phyloP scores from a whole-genome alignment of 441 rosid genomes.

The Populus hybrid region DNA sequence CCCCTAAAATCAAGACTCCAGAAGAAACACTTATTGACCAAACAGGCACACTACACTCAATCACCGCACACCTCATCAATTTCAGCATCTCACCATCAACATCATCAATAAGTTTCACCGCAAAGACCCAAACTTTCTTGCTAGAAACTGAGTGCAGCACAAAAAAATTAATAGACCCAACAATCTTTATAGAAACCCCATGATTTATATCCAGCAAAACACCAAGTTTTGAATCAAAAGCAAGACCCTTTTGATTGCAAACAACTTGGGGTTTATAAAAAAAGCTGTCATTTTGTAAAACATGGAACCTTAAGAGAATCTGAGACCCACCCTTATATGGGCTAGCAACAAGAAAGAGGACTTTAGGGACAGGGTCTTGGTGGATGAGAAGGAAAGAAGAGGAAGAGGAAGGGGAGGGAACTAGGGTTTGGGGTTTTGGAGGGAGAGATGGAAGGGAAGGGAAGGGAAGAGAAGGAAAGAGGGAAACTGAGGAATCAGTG shows the following conservation, averaged over 20 bases:
- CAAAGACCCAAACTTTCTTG: constrained; percentile 55
- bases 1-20: constrained; percentile 62
- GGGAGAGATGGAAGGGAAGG: constrained; percentile 35
- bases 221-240: constrained; percentile 49
- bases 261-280: constrained; percentile 47
- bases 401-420: constrained; percentile 62
- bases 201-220: constrained; percentile 50
- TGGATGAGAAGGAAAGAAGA: constrained; percentile 44
- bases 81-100: constrained; percentile 39
- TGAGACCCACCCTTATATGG: constrained; percentile 57
- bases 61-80: constrained; percentile 64
- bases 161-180: constrained; percentile 64
- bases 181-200: constrained; percentile 50
- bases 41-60: constrained; percentile 58
- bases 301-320: constrained; percentile 53
- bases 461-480: constrained; percentile 43
- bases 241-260: constrained; percentile 56
- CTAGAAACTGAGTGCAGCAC: constrained; percentile 51
- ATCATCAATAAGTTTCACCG: constrained; percentile 41
- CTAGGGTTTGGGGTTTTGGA: constrained; percentile 47
- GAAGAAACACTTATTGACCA: constrained; percentile 53
- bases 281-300: constrained; percentile 27
- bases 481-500: constrained; percentile 60
- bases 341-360: constrained; percentile 45
- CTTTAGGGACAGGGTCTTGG: constrained; percentile 27